phyloP scores from a whole-genome alignment of 2,329 filamentous ascomycete genomes.

The Monilinia vaccinii-corymbosi region DNA sequence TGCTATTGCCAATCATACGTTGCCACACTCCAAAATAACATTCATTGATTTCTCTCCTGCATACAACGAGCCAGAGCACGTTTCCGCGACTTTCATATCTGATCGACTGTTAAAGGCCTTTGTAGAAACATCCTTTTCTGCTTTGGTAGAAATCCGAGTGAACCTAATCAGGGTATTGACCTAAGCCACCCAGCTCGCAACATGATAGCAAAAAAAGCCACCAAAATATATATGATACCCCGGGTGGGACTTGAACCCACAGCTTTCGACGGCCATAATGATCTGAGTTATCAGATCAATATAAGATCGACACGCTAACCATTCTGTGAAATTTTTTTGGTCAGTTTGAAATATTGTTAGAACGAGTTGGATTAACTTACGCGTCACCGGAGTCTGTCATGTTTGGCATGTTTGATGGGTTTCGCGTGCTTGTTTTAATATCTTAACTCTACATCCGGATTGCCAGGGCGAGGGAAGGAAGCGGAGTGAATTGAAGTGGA shows the following conservation, averaged over 20 bases:
- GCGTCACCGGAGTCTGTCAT: slow-evolving; percentile 5
- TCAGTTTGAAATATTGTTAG: background rate
- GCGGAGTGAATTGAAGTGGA: background rate
- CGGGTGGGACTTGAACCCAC: slow-evolving; percentile 12
- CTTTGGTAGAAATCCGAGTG: too few relatives aligned
- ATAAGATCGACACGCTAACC: slow-evolving; percentile 20
- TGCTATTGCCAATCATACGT: too few relatives aligned
- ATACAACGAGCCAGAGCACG: background rate
- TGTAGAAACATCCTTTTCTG: background rate
- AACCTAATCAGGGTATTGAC: too few relatives aligned
- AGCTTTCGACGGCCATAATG: slow-evolving; percentile 13
- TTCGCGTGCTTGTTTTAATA: background rate
- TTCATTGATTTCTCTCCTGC: background rate
- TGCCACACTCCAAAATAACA: background rate
- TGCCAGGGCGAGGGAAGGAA: background rate
- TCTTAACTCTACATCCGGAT: background rate
- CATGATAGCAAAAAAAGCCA: background rate
- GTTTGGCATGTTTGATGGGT: slow-evolving; percentile 5
- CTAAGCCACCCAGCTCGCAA: background rate
- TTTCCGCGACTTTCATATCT: background rate
- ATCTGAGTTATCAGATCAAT: slow-evolving; percentile 6
- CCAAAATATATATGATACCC: background rate
- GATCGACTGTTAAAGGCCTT: background rate
- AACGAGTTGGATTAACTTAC: background rate
- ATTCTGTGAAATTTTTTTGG: slow-evolving; percentile 8